phyloP scores from a whole-genome alignment of 345 rosid species.

The Geranium brycei region DNA sequence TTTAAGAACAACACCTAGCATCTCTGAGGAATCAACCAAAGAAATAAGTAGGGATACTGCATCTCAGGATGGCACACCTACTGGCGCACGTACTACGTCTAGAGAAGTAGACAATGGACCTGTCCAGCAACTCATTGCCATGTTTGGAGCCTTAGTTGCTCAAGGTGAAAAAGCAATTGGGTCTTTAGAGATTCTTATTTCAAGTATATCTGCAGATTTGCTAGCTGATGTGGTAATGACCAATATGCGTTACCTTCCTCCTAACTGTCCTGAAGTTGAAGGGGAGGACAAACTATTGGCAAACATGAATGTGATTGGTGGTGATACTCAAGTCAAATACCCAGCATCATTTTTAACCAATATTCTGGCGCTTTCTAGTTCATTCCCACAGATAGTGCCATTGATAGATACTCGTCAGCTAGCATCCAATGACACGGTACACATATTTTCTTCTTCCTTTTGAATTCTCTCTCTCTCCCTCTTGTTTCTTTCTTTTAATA shows the following conservation, averaged over 20 bases:
- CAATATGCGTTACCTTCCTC: conserved; percentile 72
- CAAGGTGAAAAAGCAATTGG: conserved; percentile 90
- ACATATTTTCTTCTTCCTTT: conserved; percentile 1
- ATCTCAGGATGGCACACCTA: conserved; percentile 34
- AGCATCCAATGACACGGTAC: conserved; percentile 30
- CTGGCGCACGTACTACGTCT: conserved; percentile 27
- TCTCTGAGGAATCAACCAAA: conserved; percentile 46
- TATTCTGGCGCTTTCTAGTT: conserved; percentile 64
- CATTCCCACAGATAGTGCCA: conserved; percentile 66
- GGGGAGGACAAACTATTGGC: conserved; percentile 41
- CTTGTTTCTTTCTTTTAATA: conserved; percentile 4
- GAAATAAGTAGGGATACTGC: conserved; percentile 25
- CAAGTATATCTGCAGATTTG: conserved; percentile 84
- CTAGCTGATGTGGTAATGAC: conserved; percentile 95
- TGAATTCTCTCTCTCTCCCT: conserved; percentile 7
- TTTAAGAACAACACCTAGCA: conserved; percentile 40
- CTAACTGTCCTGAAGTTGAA: conserved; percentile 30
- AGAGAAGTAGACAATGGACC: conserved; percentile 53
- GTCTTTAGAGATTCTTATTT: conserved; percentile 77
- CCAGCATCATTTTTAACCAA: conserved; percentile 59
- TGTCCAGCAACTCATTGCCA: conserved; percentile 81
- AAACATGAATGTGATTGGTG: conserved; percentile 56
- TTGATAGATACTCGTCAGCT: conserved; percentile 25
- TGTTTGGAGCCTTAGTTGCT: conserved; percentile 92
- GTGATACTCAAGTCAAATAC: conserved; percentile 53